phyloP scores from a whole-genome alignment of 2,329 filamentous ascomycete genomes.

The Fusarium sp. region DNA sequence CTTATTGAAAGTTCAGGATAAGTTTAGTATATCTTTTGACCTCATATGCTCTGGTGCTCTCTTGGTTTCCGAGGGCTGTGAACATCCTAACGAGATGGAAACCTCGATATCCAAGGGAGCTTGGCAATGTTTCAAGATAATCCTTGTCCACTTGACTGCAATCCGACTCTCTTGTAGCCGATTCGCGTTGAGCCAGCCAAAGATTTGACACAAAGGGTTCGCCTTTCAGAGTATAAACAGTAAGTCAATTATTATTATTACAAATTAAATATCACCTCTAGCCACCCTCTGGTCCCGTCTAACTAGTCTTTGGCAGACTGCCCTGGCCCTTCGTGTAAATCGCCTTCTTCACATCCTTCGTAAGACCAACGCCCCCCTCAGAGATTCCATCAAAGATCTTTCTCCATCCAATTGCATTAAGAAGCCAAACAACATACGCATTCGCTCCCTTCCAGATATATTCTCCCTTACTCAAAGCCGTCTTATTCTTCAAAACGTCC shows the following conservation, averaged over 20 bases:
- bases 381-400: neutral
- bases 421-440: slow-evolving; percentile 2
- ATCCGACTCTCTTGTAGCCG: neutral
- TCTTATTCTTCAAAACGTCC: neutral
- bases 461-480: neutral
- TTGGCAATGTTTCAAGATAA: no score
- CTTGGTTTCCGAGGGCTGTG: no score
- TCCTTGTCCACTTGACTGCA: neutral
- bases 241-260: no score
- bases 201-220: fast-evolving
- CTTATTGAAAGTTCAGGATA: neutral
- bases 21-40: no score
- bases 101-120: no score
- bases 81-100: no score
- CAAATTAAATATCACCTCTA: neutral
- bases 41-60: no score
- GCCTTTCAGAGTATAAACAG: fast-evolving
- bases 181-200: fast-evolving
- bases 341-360: neutral
- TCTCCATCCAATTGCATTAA: slow-evolving; percentile 3
- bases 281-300: fast-evolving
- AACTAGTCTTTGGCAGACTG: neutral
- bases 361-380: neutral
- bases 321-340: neutral
- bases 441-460: neutral